Percentiles rank a stretch among this genome's conserved stretches.
phyloP scores from a whole-genome alignment of 1,139 yeast genomes.

The Saccharomycopsis hybrid region DNA sequence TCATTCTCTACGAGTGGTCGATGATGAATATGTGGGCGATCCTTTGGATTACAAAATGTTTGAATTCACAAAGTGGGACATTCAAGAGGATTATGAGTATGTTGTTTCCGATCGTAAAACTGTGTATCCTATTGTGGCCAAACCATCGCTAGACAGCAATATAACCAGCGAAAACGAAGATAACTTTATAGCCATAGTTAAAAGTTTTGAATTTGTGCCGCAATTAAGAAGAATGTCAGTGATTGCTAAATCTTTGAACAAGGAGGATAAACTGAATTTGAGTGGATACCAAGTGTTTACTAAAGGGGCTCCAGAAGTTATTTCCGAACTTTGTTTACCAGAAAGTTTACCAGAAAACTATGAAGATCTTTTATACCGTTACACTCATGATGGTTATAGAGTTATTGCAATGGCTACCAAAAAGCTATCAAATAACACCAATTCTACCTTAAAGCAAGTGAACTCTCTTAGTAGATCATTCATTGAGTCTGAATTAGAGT shows the following conservation, averaged over 20 bases:
- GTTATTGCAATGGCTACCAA: constrained; percentile 93
- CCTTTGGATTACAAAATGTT: constrained; percentile 93
- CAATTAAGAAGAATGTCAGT: constrained; percentile 89
- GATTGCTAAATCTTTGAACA: constrained; percentile 41
- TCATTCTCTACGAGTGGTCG: constrained; percentile 78
- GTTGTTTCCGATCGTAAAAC: constrained; percentile 36
- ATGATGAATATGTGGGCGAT: constrained; percentile 80
- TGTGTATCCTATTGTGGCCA: constrained; percentile 42
- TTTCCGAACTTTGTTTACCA: constrained; percentile 66
- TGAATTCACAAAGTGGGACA: constrained; percentile 73
- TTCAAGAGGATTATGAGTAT: constrained; percentile 55
- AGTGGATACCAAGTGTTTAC: constrained; percentile 47
- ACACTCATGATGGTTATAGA: constrained; percentile 90
- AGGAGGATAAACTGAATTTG: constrained; percentile 23
- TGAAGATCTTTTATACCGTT: constrained; percentile 66
- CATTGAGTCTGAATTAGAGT: constrained; percentile 61
- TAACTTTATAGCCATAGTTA: constrained; percentile 47
- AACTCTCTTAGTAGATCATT: constrained; percentile 43
- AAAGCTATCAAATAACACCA: constrained; percentile 34
- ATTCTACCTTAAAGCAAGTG: constrained; percentile 35
- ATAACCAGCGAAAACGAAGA: constrained; percentile 28
- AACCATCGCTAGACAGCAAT: constrained; percentile 32
- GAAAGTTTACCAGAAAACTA: constrained; percentile 69
- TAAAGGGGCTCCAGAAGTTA: constrained; percentile 98
- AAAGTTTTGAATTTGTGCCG: constrained; percentile 81